Conservation (phyloP, 192 early-diverging fungal genomes). For the Globomyces pollinis-pini region DNA sequence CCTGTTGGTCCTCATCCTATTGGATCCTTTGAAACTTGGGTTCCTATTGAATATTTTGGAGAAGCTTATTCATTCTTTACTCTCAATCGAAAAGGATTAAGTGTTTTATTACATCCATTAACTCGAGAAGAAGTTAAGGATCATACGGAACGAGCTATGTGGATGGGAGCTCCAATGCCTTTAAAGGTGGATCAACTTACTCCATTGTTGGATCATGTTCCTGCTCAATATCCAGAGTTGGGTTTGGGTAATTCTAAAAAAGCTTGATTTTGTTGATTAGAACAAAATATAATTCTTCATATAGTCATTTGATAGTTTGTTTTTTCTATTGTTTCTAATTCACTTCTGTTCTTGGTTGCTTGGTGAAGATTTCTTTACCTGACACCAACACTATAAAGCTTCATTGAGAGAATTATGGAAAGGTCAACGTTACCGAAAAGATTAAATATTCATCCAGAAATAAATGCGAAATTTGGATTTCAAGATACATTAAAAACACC, state of each 20-base stretch:
- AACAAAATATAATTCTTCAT: no score
- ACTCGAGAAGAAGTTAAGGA: slow-evolving; percentile 42
- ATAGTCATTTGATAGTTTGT: no score
- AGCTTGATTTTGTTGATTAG: no score
- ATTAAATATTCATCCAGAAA: no score
- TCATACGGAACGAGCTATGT: slow-evolving; percentile 49
- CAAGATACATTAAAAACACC: background rate
- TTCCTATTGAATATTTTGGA: slow-evolving; percentile 53
- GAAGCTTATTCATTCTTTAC: slow-evolving; percentile 46
- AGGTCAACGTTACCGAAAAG: no score
- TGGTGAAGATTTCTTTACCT: no score
- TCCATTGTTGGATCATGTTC: slow-evolving; percentile 25
- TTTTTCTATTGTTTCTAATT: no score
- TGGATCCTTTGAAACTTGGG: slow-evolving; percentile 57
- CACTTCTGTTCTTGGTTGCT: no score
- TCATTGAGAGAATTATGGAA: no score
- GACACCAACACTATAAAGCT: no score
- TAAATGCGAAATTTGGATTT: background rate
- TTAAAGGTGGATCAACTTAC: slow-evolving; percentile 33
- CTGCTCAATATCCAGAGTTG: slow-evolving; percentile 56
- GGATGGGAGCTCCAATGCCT: slow-evolving; percentile 49
- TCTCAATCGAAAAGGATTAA: slow-evolving; percentile 37
- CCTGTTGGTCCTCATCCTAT: slow-evolving; percentile 56
- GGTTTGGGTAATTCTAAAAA: slow-evolving; percentile 46
- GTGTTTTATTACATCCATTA: slow-evolving; percentile 57